Percentiles rank a stretch among this genome's conserved stretches.
Evolutionary conservation across 2,329 filamentous ascomycete species (phyloP).

Genomic region (Karstenula rhodostoma): DNA sequence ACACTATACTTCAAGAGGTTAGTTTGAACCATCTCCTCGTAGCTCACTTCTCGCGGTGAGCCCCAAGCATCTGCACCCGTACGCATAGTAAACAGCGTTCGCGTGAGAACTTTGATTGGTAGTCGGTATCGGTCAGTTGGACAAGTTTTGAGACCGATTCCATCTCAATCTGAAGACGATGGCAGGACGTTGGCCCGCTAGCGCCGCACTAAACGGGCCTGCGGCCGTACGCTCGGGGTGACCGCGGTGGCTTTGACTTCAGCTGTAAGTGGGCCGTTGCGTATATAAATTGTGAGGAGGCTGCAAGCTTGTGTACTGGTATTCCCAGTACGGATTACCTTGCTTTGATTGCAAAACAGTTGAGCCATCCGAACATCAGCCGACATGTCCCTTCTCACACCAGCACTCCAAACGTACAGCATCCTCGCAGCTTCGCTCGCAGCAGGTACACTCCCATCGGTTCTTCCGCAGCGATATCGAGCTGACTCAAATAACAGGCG

Average conservation of each 20-base stretch:
- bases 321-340: neutral
- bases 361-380: neutral
- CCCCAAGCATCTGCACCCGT: neutral
- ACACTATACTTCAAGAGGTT: neutral
- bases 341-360: neutral
- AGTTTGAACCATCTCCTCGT: neutral
- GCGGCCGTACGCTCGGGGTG: neutral
- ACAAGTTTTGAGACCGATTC: neutral
- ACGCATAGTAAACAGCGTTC: neutral
- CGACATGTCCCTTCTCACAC: conserved; percentile 16
- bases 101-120: neutral
- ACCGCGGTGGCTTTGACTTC: neutral
- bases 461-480: neutral
- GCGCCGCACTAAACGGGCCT: neutral
- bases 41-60: neutral
- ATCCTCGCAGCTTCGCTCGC: conserved; percentile 30
- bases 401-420: conserved; percentile 27
- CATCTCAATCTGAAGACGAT: neutral
- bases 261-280: neutral
- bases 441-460: conserved; percentile 19
- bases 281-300: neutral
- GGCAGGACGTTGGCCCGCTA: neutral
- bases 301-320: neutral
- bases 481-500: conserved; percentile 16
- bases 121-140: neutral